Percentiles rank a stretch among this genome's conserved stretches.
Conservation (phyloP, 768 basidiomycete genomes). For the Pholiota molesta region DNA sequence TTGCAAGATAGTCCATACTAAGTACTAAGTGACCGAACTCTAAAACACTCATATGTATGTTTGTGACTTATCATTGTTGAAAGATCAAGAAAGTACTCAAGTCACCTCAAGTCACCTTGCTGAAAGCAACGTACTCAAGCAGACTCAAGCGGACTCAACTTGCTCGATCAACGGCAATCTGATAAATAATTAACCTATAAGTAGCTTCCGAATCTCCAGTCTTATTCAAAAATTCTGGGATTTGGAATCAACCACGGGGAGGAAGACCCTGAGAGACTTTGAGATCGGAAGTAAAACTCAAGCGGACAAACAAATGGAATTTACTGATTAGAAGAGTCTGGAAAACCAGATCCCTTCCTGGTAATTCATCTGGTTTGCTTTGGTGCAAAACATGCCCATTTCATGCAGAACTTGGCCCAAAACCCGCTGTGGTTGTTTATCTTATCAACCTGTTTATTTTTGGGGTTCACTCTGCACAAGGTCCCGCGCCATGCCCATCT, state of each 20-base stretch:
- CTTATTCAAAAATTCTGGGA: neutral
- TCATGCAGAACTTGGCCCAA: slow-evolving; percentile 3
- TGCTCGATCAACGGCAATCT: neutral
- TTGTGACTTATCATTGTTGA: too few relatives aligned
- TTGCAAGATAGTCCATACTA: neutral
- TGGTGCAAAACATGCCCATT: neutral
- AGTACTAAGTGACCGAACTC: too few relatives aligned
- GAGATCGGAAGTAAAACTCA: neutral
- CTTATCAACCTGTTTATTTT: slow-evolving; percentile 11
- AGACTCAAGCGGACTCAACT: too few relatives aligned
- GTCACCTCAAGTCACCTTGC: too few relatives aligned
- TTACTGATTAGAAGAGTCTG: slow-evolving; percentile 4
- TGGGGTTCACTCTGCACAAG: neutral
- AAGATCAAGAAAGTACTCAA: too few relatives aligned
- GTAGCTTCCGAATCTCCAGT: neutral
- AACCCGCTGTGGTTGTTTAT: slow-evolving; percentile 2
- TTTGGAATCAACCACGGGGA: neutral
- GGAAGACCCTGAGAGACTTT: neutral
- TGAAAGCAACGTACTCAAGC: too few relatives aligned
- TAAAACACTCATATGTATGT: too few relatives aligned
- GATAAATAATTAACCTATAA: neutral
- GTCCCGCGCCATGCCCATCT: neutral
- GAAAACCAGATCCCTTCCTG: slow-evolving; percentile 2
- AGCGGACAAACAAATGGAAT: neutral
- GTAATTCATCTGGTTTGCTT: neutral